Conservation (phyloP, 805 yeast species). For the Cyberlindnera misumaiensis region DNA sequence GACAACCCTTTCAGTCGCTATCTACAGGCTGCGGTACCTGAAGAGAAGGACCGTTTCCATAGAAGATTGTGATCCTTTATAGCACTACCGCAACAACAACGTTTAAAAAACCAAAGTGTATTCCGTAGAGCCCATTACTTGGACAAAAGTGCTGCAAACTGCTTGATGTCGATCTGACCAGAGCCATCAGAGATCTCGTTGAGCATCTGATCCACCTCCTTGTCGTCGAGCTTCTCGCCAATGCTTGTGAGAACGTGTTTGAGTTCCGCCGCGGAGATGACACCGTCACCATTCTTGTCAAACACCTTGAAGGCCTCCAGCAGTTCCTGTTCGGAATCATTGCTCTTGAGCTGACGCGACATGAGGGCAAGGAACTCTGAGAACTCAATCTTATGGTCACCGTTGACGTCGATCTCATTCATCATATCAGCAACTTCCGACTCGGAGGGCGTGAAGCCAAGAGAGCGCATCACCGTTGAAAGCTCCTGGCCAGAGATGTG, state of each 20-base stretch:
- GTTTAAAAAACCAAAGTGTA: neutral
- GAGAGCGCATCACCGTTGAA: constrained; percentile 98
- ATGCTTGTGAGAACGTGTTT: constrained; percentile 95
- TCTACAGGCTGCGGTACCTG: constrained; percentile 32
- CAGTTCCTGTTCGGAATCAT: constrained; percentile 94
- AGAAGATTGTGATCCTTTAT: constrained; percentile 6
- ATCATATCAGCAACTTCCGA: constrained; percentile 94
- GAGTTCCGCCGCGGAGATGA: constrained; percentile 92
- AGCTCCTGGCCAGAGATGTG: constrained; percentile 92
- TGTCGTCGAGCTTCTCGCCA: constrained; percentile 94
- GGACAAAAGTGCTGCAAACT: constrained; percentile 86
- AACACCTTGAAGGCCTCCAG: constrained; percentile 97
- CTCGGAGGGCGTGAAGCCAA: constrained; percentile 96
- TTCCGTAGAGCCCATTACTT: constrained; percentile 34
- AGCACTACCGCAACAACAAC: neutral
- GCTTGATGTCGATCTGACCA: constrained; percentile 95
- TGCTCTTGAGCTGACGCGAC: constrained; percentile 85
- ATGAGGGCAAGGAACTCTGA: constrained; percentile 78
- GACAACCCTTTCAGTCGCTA: constrained; percentile 32
- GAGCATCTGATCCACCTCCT: constrained; percentile 96
- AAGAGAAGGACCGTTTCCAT: constrained; percentile 28
- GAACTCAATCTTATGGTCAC: constrained; percentile 84
- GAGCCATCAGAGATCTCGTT: constrained; percentile 94
- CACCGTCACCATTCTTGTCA: constrained; percentile 92
- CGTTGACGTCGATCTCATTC: constrained; percentile 94